A percentile compares a stretch with the other conserved stretches of the same genome.
Conservation (phyloP, 75 land plant species). For the Cunninghamia lanceolata region DNA sequence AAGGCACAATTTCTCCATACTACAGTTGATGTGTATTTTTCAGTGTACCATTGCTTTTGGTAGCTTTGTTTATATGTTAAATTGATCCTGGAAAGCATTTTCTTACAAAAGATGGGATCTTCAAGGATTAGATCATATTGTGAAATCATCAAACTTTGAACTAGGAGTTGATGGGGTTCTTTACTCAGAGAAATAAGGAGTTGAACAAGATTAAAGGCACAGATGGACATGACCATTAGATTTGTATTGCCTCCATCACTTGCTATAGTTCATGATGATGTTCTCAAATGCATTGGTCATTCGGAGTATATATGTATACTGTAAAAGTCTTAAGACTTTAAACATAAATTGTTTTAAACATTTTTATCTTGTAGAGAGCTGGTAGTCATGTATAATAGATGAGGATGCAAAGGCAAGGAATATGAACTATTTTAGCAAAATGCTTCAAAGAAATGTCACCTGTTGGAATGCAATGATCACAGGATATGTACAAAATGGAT, state of each 20-base stretch:
- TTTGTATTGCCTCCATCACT: slow-evolving; percentile 58
- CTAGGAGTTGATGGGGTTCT: slow-evolving; percentile 54
- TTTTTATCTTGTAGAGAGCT: neutral
- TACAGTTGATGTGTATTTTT: neutral
- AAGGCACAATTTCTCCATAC: neutral
- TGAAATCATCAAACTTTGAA: slow-evolving; percentile 56
- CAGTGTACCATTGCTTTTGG: neutral
- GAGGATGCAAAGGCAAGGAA: too few species aligned
- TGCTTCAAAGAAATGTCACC: too few species aligned
- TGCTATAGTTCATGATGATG: slow-evolving; percentile 50
- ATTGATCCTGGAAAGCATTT: neutral
- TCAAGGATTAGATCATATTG: slow-evolving; percentile 43
- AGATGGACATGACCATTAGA: slow-evolving; percentile 58
- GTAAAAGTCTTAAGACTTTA: neutral
- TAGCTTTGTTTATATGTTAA: neutral
- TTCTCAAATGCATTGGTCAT: slow-evolving; percentile 41
- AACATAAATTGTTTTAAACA: neutral
- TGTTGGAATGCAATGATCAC: too few species aligned
- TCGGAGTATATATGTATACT: slow-evolving; percentile 38
- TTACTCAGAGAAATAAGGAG: slow-evolving; percentile 51
- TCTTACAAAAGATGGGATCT: slow-evolving; percentile 74
- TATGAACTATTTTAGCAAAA: too few species aligned
- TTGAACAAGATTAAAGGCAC: slow-evolving; percentile 54
- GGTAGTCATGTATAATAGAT: too few species aligned
- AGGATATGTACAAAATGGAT: too few species aligned